phyloP scores from a whole-genome alignment of 2,329 filamentous ascomycete genomes.

The Penicillium psychrosexuale region DNA sequence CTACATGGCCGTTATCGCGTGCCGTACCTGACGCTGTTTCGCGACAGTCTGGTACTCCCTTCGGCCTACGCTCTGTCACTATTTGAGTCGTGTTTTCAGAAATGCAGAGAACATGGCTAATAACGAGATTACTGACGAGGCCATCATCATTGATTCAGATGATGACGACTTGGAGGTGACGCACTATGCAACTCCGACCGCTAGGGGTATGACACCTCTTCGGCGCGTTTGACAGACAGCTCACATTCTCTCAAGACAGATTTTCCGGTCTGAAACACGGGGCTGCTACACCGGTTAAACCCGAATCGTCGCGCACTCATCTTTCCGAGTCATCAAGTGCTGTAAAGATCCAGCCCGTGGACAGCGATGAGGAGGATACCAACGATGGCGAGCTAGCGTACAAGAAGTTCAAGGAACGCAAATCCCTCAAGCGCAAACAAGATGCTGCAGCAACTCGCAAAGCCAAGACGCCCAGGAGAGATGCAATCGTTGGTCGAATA shows the following conservation, averaged over 20 bases:
- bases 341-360: constrained; percentile 24
- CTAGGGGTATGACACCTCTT: constrained; percentile 13
- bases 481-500: constrained; percentile 38
- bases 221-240: constrained; percentile 15
- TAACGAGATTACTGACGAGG: constrained; percentile 19
- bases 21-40: background rate
- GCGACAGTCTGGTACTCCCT: constrained; percentile 3
- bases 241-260: constrained; percentile 17
- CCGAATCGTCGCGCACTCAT: background rate
- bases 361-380: constrained; percentile 33
- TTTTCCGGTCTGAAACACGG: background rate
- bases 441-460: constrained; percentile 48
- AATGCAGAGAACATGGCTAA: constrained; percentile 18
- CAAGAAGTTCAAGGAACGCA: constrained; percentile 61
- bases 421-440: constrained; percentile 53
- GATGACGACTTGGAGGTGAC: constrained; percentile 47
- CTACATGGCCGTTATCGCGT: background rate
- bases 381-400: constrained; percentile 51
- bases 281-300: constrained; percentile 1
- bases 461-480: constrained; percentile 43
- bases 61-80: background rate
- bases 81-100: background rate
- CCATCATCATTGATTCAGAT: constrained; percentile 30
- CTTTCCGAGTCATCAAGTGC: constrained; percentile 14
- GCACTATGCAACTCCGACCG: constrained; percentile 11